phyloP scores from a whole-genome alignment of 108 stramenopile genomes.

The Cyclotella sp. region DNA sequence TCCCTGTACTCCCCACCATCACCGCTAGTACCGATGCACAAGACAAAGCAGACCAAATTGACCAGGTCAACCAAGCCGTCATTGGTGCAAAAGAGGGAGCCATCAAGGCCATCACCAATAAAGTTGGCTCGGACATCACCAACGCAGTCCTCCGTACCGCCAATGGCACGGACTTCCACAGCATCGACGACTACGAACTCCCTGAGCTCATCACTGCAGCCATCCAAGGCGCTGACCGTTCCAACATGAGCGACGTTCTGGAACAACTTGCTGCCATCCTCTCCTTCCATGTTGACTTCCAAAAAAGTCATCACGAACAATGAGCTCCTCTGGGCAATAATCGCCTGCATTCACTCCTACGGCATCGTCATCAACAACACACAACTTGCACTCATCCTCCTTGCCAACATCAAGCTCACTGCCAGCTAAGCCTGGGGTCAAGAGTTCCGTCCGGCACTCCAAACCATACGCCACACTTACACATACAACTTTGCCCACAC shows the following conservation, averaged over 20 bases:
- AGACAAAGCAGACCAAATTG: too few species aligned
- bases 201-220: too few species aligned
- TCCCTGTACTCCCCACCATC: too few species aligned
- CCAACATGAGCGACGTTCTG: neutral
- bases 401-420: slow-evolving; percentile 6
- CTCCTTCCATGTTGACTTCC: slow-evolving; percentile 4
- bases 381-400: neutral
- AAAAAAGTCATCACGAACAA: neutral
- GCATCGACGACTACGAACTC: too few species aligned
- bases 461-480: slow-evolving; percentile 2
- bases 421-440: neutral
- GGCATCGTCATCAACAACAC: neutral
- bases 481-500: neutral
- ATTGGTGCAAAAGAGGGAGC: too few species aligned
- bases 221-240: neutral
- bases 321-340: neutral
- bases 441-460: neutral
- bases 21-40: too few species aligned
- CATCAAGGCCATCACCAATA: too few species aligned
- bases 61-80: too few species aligned
- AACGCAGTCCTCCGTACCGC: too few species aligned
- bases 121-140: too few species aligned
- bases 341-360: neutral
- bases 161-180: too few species aligned
- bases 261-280: neutral